Evolutionary conservation across 2,329 filamentous ascomycete species (phyloP).

Genomic region (Rutstroemia sydowiana): DNA sequence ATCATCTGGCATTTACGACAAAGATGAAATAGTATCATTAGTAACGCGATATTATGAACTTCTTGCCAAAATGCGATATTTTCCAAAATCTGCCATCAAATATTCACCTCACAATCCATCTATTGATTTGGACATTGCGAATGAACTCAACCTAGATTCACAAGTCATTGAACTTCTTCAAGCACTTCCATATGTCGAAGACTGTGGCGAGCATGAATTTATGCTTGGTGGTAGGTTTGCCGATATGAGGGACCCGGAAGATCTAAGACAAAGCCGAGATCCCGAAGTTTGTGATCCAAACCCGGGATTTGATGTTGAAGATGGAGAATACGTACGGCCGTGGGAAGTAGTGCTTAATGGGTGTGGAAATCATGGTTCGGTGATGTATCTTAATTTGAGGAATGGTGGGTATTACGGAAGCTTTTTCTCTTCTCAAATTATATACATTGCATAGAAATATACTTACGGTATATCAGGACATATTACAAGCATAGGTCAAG

Average conservation of each 20-base stretch:
- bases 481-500: background rate
- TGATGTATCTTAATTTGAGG: constrained; percentile 1
- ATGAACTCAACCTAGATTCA: constrained; percentile 8
- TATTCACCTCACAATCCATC: constrained; percentile 11
- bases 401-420: background rate
- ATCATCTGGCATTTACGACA: background rate
- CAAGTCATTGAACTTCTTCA: constrained; percentile 12
- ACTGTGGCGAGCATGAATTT: constrained; percentile 11
- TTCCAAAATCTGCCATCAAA: constrained; percentile 10
- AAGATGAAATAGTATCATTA: constrained; percentile 9
- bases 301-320: constrained; percentile 2
- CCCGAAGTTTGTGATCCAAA: background rate
- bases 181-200: constrained; percentile 11
- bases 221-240: constrained; percentile 12
- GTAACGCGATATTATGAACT: constrained; percentile 12
- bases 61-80: constrained; percentile 12
- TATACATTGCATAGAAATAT: background rate
- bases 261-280: constrained; percentile 10
- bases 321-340: constrained; percentile 2
- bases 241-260: constrained; percentile 6
- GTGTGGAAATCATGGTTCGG: background rate
- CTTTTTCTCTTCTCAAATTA: background rate
- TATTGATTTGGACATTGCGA: constrained; percentile 9
- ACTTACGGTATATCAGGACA: background rate
- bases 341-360: constrained; percentile 1